Base-by-base conservation (phyloP, 441 rosid species). In the Populus hybrid region DNA sequence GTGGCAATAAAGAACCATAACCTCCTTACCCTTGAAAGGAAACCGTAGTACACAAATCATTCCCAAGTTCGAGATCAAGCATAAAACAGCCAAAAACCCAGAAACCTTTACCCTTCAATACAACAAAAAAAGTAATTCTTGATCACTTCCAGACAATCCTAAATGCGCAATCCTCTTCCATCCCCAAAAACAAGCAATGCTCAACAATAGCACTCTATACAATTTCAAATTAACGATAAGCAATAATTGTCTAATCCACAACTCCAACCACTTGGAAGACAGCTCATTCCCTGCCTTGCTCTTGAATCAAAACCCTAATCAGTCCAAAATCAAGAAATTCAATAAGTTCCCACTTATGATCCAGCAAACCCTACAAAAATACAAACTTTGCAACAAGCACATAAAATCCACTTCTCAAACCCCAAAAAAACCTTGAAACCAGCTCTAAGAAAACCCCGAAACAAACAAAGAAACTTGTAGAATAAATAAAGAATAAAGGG, bases 91-190 rank as follows among this genome's bases (percentile, higher is more conserved):
- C 69, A 79, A 77, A 40, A 76, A 70, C 64, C 54, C 74, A 35
- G 59, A 77, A 69, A 78, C 77, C 42, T 57, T 72, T 80, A 34
- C 34, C 76, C 78, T 34, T 38, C 28, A 69, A 59, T 64, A 42
- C 74, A 74, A 66, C 40, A 75, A 67, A 50, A 24, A 35, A 57
- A 24, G 63, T 34, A 77, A 69, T 78, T 67, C 76, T 77, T 26
- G 36, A 34, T 85, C 71, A 69, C 70, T 46, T 59, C 71, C 81
- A 78, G 70, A 69, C 67, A 76, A 78, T 69, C 76, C 75, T 28
- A 74, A 76, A 72, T 21, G 76, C 38, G 85, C 87, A 83, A 82
- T 88, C 84, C 78, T 86, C 90, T 80, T 81, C 85, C 88, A 84
- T 87, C 70, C 69, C 82, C 81, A 78, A 78, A 69, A 64, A 61